A percentile compares a stretch with the other conserved stretches of the same genome.
Evolutionary conservation across 2,329 filamentous ascomycete species (phyloP).

Genomic region (Aspergillus brasiliensis): DNA sequence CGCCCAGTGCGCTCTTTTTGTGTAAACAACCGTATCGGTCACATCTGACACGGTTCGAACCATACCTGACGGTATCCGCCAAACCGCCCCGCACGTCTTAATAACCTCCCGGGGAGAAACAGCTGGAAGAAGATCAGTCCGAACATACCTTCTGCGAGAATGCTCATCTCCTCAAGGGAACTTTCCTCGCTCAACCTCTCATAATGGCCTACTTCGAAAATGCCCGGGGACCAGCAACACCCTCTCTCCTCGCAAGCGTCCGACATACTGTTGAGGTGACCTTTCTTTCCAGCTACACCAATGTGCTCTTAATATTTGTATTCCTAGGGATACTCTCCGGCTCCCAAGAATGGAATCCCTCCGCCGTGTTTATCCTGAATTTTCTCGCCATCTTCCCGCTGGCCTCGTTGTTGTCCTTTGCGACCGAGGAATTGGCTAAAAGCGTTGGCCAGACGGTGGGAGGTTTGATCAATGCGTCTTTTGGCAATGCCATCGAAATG

Average conservation of each 20-base stretch:
- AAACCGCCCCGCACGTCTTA: neutral
- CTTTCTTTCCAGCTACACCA: constrained; percentile 76
- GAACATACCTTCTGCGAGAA: neutral
- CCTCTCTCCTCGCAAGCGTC: neutral
- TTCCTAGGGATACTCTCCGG: constrained; percentile 73
- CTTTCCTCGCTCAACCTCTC: neutral
- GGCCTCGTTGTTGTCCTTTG: constrained; percentile 8
- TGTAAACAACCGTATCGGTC: neutral
- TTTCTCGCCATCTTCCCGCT: constrained; percentile 58
- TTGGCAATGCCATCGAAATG: constrained; percentile 67
- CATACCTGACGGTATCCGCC: neutral
- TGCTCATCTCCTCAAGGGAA: neutral
- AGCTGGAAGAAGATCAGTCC: neutral
- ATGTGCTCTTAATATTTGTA: constrained; percentile 71
- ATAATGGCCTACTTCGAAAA: neutral
- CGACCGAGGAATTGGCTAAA: constrained; percentile 9
- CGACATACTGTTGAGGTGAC: constrained; percentile 56
- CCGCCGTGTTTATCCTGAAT: constrained; percentile 75
- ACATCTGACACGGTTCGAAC: neutral
- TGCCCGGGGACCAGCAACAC: neutral
- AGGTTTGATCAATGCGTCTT: constrained; percentile 36
- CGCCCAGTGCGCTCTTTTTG: neutral
- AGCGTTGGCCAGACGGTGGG: constrained; percentile 10
- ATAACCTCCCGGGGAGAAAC: no score
- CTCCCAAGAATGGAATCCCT: constrained; percentile 58